These are phyloP conservation scores for Alternaria sp. DNA, from an alignment of 2,329 filamentous ascomycete genomes.

Conservation along the genomic window DNA sequence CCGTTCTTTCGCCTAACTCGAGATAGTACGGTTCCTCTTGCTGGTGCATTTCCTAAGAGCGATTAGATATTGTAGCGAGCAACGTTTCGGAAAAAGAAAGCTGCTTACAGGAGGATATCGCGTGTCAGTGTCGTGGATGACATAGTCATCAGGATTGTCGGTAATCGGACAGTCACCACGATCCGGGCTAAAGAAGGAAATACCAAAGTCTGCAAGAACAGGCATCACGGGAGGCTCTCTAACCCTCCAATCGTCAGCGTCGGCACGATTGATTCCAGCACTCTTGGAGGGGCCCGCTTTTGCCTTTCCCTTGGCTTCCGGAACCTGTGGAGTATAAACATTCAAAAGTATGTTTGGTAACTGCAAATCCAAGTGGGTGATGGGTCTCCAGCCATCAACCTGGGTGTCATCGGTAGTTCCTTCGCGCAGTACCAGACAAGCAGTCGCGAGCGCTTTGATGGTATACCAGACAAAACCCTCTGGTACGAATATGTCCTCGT, in stretches of 20 bases:
- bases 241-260: background rate
- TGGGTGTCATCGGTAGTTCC: background rate
- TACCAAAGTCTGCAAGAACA: background rate
- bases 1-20: background rate
- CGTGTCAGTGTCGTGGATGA: background rate
- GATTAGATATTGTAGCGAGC: background rate
- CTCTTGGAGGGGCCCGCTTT: background rate
- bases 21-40: background rate
- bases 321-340: background rate
- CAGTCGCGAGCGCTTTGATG: background rate
- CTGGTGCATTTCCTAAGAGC: background rate
- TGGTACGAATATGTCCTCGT: background rate
- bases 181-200: background rate
- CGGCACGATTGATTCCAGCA: background rate
- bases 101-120: background rate
- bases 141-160: background rate
- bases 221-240: background rate
- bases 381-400: background rate
- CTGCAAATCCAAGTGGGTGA: background rate
- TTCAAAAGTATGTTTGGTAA: background rate
- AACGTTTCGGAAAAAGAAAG: background rate
- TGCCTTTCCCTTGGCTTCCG: background rate
- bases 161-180: background rate
- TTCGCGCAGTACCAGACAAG: background rate
- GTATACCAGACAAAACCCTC: background rate